Percentiles rank a stretch among this genome's conserved stretches.
phyloP scores from a whole-genome alignment of 2,329 filamentous ascomycete genomes.

The Blastomyces parvus region DNA sequence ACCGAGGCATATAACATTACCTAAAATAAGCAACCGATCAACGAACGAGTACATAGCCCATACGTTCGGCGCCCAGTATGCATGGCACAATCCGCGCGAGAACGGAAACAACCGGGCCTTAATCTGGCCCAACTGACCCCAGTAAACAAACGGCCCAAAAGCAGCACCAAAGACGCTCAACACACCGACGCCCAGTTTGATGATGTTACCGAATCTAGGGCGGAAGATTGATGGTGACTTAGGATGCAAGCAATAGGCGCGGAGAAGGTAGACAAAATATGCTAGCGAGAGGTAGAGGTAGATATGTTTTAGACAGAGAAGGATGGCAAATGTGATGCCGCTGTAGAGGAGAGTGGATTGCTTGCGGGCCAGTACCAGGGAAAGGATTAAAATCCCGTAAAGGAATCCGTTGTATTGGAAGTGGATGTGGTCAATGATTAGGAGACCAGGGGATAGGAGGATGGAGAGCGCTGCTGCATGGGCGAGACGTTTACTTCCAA shows the following conservation, averaged over 20 bases:
- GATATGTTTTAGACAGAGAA: constrained; percentile 95
- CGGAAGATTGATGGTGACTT: constrained; percentile 57
- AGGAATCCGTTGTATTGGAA: constrained; percentile 99
- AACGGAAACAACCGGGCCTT: constrained; percentile 84
- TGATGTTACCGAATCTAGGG: constrained; percentile 65
- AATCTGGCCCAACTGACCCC: constrained; percentile 76
- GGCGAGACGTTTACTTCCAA: constrained; percentile 59
- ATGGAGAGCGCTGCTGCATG: constrained; percentile 84
- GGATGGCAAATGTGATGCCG: constrained; percentile 69
- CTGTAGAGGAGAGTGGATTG: constrained; percentile 65
- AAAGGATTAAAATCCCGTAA: constrained; percentile 82
- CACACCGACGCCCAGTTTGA: constrained; percentile 73
- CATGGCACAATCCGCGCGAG: constrained; percentile 84
- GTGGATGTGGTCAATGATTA: constrained; percentile 97
- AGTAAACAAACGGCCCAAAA: constrained; percentile 78
- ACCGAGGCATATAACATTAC: constrained; percentile 42
- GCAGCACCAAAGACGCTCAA: constrained; percentile 63
- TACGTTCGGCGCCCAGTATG: constrained; percentile 95
- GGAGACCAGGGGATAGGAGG: constrained; percentile 77
- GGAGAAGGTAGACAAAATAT: constrained; percentile 88
- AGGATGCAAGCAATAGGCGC: constrained; percentile 75
- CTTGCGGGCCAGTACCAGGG: constrained; percentile 70
- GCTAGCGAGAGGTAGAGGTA: constrained; percentile 93
- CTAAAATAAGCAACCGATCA: constrained; percentile 70
- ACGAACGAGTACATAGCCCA: constrained; percentile 95